These are phyloP conservation scores for Globisporangium radiosum DNA, from an alignment of 352 stramenopile species.

Conservation along the genomic window DNA sequence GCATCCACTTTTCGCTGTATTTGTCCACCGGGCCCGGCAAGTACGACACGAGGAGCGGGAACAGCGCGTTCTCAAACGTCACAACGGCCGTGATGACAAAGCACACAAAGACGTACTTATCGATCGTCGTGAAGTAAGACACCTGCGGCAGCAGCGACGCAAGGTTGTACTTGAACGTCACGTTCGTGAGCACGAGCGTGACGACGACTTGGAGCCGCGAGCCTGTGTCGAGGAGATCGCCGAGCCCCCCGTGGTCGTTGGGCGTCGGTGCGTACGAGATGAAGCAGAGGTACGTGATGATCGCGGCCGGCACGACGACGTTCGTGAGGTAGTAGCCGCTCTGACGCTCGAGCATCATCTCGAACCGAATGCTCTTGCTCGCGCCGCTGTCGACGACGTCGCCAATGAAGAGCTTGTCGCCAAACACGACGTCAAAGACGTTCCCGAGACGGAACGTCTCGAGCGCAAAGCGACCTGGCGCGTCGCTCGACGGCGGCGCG, in stretches of 20 bases:
- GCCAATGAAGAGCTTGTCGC: slow-evolving; percentile 27
- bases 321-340: slow-evolving; percentile 35
- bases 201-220: slow-evolving; percentile 26
- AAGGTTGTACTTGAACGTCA: slow-evolving; percentile 34
- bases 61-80: slow-evolving; percentile 27
- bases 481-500: slow-evolving; percentile 6
- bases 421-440: slow-evolving; percentile 24
- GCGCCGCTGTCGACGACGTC: slow-evolving; percentile 15
- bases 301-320: slow-evolving; percentile 20
- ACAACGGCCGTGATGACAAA: slow-evolving; percentile 24
- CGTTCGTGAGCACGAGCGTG: slow-evolving; percentile 35
- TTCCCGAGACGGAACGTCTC: slow-evolving; percentile 30
- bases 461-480: slow-evolving; percentile 19
- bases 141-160: slow-evolving; percentile 24
- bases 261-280: slow-evolving; percentile 19
- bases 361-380: slow-evolving; percentile 23
- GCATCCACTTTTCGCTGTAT: slow-evolving; percentile 9
- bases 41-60: slow-evolving; percentile 9
- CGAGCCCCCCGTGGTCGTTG: neutral
- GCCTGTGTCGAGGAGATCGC: slow-evolving; percentile 16
- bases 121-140: slow-evolving; percentile 34
- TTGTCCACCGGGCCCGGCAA: neutral
- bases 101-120: slow-evolving; percentile 33
- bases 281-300: slow-evolving; percentile 40
- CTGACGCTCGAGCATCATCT: slow-evolving; percentile 29